Base-by-base conservation (phyloP, 345 rosid species). In the Sonneratia caseolaris region DNA sequence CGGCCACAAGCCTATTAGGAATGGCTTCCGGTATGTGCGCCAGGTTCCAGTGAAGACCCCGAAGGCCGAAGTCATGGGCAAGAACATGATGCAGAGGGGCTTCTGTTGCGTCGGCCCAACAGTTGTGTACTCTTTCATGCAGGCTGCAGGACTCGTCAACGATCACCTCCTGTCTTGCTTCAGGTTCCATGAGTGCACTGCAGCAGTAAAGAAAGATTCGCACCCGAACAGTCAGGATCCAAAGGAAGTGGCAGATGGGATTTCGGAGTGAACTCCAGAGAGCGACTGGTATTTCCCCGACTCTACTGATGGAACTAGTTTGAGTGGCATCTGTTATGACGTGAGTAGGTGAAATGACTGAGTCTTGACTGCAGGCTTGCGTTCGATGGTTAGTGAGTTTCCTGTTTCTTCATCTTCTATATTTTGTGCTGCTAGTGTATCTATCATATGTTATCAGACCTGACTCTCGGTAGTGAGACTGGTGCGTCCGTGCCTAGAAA, bases 41-140 rank as follows among this genome's bases (percentile, higher is more conserved):
- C 93, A 88, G 78, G 87, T 89, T 7, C 98, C 96, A 8, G 89
- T 82, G 2, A 93, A 89, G 85, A 89, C 95, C 5, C 96, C 97
- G 1, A 93, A 91, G 79, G 92, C 97, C 27, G 98, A 91, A 77
- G 65, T 83, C 65, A 82, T 94, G 16, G 91, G 97, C 88, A 93
- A 91, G 84, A 91, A 91, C 72, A 79, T 93, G 83, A 93, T 91
- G 96, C 94, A 68, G 80, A 84, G 93, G 84, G 98, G 98, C 70
- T 91, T 94, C 74, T 83, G 91, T 9, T 91, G 91, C 11, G 95
- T 94, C n/a, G 98, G 98, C 21, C 97, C 98, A 0, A 87, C 93
- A 0, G 87, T 88, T 37, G 71, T 94, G 14, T 91, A 94, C 68
- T 91, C 97, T 0, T 94, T 91, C 90, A 84, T 91, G 93, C 97